Base-by-base conservation (phyloP, 23 red algal species). In the Porphyridium purpureum region DNA sequence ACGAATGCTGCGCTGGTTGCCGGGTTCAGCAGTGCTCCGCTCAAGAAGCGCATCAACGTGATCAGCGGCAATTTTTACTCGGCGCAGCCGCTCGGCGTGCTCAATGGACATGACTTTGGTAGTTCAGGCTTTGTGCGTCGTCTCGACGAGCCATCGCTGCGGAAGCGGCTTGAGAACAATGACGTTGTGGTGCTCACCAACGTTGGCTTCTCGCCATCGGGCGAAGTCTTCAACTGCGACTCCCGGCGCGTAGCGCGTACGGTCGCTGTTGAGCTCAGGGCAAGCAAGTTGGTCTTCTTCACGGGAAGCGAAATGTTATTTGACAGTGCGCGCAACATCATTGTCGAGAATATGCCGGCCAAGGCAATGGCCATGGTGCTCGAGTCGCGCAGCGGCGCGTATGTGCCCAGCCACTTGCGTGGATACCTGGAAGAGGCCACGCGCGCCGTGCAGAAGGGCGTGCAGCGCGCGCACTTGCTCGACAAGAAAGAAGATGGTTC, bases 201-300 rank as follows among this genome's bases (percentile, higher is more conserved):
- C 56, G 30, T 95, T 7, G 88, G 72, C 11, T 64, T 70, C 32
- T 83, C 88, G 21, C 88, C 88, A 24, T 75, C 66, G 0, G 88
- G 88, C 8, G 73, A 83, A 48, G 33, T 69, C 19, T 95, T 95
- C 36, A 95, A 95, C 35, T 95, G 88, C 33, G 47, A 70, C 6
- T 65, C 68, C 15, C 78, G 85, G 50, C 60, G 74, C 50, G 79
- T 95, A 35, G 88, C 88, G 1, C 52, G 60, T 6, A 50, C 57
- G 5, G 79, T 62, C 33, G 88, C 88, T 1, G 57, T 53, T 5
- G 70, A 84, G 60, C 31, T 95, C 31, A 31, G 61, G 15, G 88
- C 88, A 34, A 78, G 85, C 35, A 95, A 95, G 62, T 55, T 95
- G 7, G 85, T 95, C 41, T 95, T 81, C 55, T 42, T 95, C 35